A percentile compares a stretch with the other conserved stretches of the same genome.
Conservation (phyloP, 1,284 basidiomycete genomes). For the Schizophyllum commune region DNA sequence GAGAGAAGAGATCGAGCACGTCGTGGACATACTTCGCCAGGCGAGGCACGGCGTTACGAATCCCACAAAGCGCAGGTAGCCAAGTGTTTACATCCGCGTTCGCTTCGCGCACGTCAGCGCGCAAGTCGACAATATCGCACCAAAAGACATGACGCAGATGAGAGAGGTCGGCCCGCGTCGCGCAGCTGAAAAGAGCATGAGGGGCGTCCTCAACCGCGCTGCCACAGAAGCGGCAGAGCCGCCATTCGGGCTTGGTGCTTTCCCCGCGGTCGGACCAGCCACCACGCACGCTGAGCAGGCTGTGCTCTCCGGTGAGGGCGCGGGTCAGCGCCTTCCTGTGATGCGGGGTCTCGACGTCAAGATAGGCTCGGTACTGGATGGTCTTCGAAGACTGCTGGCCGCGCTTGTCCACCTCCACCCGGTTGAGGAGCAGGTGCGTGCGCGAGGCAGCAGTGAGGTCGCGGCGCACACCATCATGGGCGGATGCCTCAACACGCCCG, state of each 20-base stretch:
- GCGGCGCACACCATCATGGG: background rate
- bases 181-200: background rate
- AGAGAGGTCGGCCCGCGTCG: background rate
- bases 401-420: background rate
- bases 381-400: background rate
- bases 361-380: conserved; percentile 1
- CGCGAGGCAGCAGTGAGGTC: background rate
- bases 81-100: background rate
- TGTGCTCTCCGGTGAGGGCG: conserved; percentile 1
- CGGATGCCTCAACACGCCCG: background rate
- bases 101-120: background rate
- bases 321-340: conserved; percentile 1
- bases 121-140: background rate
- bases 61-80: background rate
- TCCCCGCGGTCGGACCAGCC: background rate
- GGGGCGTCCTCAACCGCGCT: background rate
- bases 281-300: background rate
- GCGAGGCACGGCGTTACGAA: no score
- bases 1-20: background rate
- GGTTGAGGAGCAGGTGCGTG: background rate
- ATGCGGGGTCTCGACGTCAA: background rate
- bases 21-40: background rate
- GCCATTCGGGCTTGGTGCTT: background rate
- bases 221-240: background rate
- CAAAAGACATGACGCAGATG: background rate